These are phyloP conservation scores for Tetrapisispora fleetii DNA, from an alignment of 805 yeast genomes.

Conservation along the genomic window DNA sequence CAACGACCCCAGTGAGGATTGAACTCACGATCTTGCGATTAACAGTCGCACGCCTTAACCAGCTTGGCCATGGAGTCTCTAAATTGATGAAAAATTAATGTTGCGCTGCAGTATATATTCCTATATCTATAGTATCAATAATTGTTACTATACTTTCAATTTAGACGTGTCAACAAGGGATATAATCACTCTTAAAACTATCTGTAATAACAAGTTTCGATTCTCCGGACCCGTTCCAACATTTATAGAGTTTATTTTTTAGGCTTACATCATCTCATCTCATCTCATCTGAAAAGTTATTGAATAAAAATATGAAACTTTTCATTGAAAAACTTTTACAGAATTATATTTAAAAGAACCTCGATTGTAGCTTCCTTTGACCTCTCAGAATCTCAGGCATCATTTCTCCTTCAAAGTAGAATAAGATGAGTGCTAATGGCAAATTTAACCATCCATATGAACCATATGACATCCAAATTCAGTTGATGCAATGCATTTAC, in stretches of 20 bases:
- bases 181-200: no score
- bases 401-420: neutral
- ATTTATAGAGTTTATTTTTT: no score
- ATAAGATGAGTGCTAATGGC: neutral
- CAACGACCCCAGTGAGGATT: constrained; percentile 48
- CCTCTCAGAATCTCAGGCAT: neutral
- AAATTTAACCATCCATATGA: constrained; percentile 58
- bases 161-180: no score
- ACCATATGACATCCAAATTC: constrained; percentile 72
- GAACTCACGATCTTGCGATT: constrained; percentile 57
- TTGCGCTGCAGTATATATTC: no score
- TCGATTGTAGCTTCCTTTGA: no score
- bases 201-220: no score
- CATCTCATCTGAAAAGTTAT: neutral
- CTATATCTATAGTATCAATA: no score
- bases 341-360: no score
- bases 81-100: neutral
- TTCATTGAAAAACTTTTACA: neutral
- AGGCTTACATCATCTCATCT: neutral
- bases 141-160: no score
- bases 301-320: neutral
- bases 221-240: no score
- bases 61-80: constrained; percentile 48
- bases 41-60: constrained; percentile 58
- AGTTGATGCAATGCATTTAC: constrained; percentile 70